Evolutionary conservation across 2,329 filamentous ascomycete genomes (phyloP).

Genomic region (Bipolaris sorokiniana): DNA sequence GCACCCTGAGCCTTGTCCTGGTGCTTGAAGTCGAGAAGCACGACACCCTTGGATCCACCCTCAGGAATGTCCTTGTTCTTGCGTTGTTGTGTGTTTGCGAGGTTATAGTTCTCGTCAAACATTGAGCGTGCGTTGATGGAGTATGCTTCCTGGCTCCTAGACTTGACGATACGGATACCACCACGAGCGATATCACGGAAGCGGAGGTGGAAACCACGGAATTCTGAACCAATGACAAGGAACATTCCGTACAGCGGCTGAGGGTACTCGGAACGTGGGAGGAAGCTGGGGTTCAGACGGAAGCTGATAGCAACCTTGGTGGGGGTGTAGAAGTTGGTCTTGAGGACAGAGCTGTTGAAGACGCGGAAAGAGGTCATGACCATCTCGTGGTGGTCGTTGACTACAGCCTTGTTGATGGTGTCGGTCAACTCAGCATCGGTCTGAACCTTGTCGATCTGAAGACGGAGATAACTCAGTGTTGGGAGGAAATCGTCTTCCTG

Average conservation of each 20-base stretch:
- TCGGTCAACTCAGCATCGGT: constrained; percentile 48
- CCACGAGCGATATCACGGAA: constrained; percentile 97
- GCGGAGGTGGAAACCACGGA: constrained; percentile 93
- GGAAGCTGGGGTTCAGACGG: constrained; percentile 85
- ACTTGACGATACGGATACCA: constrained; percentile 98
- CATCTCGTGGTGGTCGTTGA: constrained; percentile 95
- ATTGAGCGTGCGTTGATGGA: constrained; percentile 94
- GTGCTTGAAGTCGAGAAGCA: constrained; percentile 89
- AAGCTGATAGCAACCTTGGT: constrained; percentile 99
- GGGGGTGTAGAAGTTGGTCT: constrained; percentile 97
- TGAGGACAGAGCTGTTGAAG: constrained; percentile 91
- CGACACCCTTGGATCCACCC: constrained; percentile 96
- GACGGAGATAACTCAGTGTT: constrained; percentile 69
- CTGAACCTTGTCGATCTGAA: constrained; percentile 68
- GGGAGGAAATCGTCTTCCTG: constrained; percentile 72
- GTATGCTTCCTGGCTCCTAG: constrained; percentile 93
- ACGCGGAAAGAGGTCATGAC: constrained; percentile 96
- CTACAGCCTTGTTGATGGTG: constrained; percentile 49
- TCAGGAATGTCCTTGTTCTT: constrained; percentile 99
- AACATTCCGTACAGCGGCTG: constrained; percentile 98
- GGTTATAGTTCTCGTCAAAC: constrained; percentile 98
- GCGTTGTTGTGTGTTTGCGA: constrained; percentile 97
- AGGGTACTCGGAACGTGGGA: constrained; percentile 90
- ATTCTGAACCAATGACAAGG: constrained; percentile 94
- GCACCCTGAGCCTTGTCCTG: constrained; percentile 91